Evolutionary conservation across 345 rosid genomes (phyloP), one percentile per base, ranked within the genome.

Genomic region (Eucalyptus dawsonii): DNA sequence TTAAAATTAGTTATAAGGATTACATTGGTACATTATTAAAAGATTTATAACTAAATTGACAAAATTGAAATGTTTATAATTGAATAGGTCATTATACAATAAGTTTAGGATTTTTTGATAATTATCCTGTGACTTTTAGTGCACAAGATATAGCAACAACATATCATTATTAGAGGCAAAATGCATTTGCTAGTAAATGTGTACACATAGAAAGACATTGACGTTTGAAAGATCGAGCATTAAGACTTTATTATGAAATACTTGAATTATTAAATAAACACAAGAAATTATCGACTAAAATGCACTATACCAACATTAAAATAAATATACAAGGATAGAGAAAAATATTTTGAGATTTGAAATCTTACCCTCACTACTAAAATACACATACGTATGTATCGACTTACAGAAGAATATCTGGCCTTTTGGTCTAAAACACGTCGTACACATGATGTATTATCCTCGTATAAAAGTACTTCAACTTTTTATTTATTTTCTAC

Each of bases 61-160:
- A 4, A n/a, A n/a, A 65, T 65, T 65, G 0, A n/a, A 65, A 65
- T 29, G 0, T 16, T 29, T 53, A 19, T 53, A 53, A 53, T 53
- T 53, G 11, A 53, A 19, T 53, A 53, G 58, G 2, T 3, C 6
- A 0, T 3, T 0, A 37, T 16, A 31, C 0, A 69, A 31, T 69
- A 31, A 9, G 6, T 31, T 69, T 16, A 69, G 0, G 7, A 31
- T 0, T 31, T 69, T 15, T 69, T 67, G 7, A 67, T 4, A 0
- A 67, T n/a, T 67, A 67, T 67, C 6, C 0, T 7, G 11, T 65
- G 6, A 67, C 17, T 67, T 67, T 67, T 67, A n/a, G 0, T 67
- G 34, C 40, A n/a, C 40, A 67, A n/a, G 40, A 67, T 67, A 67
- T n/a, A 69, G 7, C 12, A 69, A 69, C 42, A 69, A 9, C 81